phyloP scores from a whole-genome alignment of 2,329 filamentous ascomycete genomes.

The Teratosphaeriaceae sp. region DNA sequence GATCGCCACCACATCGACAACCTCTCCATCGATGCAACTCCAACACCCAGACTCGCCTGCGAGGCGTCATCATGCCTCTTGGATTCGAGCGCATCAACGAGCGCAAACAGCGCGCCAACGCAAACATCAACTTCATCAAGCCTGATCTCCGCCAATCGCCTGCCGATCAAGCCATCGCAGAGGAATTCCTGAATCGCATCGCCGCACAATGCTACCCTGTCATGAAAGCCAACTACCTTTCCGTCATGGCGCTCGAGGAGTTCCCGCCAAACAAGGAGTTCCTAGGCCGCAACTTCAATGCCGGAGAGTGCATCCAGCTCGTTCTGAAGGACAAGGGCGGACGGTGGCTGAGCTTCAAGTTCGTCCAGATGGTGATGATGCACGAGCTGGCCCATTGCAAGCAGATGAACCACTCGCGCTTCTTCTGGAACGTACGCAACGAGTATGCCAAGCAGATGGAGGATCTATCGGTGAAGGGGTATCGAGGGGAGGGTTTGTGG shows the following conservation, averaged over 20 bases:
- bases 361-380: slow-evolving; percentile 94
- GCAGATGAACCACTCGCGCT: slow-evolving; percentile 81
- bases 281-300: slow-evolving; percentile 84
- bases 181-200: slow-evolving; percentile 68
- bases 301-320: slow-evolving; percentile 78
- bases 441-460: slow-evolving; percentile 65
- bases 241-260: slow-evolving; percentile 61
- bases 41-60: neutral
- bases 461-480: slow-evolving; percentile 60
- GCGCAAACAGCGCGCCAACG: slow-evolving; percentile 66
- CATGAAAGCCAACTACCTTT: slow-evolving; percentile 41
- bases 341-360: slow-evolving; percentile 70
- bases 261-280: slow-evolving; percentile 77
- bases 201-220: slow-evolving; percentile 71
- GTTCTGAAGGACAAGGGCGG: slow-evolving; percentile 63
- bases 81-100: slow-evolving; percentile 75
- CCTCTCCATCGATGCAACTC: neutral
- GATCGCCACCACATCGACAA: neutral
- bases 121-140: slow-evolving; percentile 78
- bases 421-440: slow-evolving; percentile 76
- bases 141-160: slow-evolving; percentile 42
- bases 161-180: slow-evolving; percentile 53
- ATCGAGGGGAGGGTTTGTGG: slow-evolving; percentile 80
- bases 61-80: slow-evolving; percentile 56
- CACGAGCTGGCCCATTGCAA: slow-evolving; percentile 83